phyloP scores from a whole-genome alignment of 2,329 filamentous ascomycete genomes.

The Aspergillus tubingensis region DNA sequence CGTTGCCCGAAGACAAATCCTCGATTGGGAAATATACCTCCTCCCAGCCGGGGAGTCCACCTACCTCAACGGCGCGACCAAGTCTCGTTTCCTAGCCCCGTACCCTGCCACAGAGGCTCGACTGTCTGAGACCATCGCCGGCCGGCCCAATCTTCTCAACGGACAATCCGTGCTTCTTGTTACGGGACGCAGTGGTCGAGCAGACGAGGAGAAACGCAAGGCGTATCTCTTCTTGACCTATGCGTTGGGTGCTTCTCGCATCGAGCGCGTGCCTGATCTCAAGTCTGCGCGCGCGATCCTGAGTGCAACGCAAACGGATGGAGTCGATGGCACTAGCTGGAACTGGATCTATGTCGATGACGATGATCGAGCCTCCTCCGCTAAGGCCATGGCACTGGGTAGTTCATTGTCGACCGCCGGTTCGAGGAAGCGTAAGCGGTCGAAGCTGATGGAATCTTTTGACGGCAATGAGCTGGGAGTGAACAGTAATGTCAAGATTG shows the following conservation, averaged over 20 bases:
- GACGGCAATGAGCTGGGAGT: conserved; percentile 37
- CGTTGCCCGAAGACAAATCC: conserved; percentile 58
- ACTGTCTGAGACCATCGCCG: conserved; percentile 59
- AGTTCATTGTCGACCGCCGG: conserved; percentile 20
- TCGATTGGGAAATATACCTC: conserved; percentile 79
- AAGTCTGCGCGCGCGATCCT: conserved; percentile 65
- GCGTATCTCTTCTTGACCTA: conserved; percentile 79
- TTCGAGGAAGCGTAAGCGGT: conserved; percentile 50
- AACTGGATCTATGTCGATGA: conserved; percentile 81
- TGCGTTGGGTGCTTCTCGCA: conserved; percentile 69
- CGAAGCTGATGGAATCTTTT: conserved; percentile 24
- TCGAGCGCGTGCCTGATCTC: conserved; percentile 67
- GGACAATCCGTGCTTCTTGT: conserved; percentile 72
- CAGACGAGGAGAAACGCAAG: conserved; percentile 66
- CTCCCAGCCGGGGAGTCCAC: conserved; percentile 80
- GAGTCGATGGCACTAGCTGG: conserved; percentile 51
- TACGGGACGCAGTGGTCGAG: conserved; percentile 59
- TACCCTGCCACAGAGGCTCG: conserved; percentile 61
- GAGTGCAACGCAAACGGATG: conserved; percentile 47
- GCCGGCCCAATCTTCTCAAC: conserved; percentile 64
- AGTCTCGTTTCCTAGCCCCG: conserved; percentile 67
- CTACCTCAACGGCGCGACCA: conserved; percentile 73
- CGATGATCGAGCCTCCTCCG: conserved; percentile 57
- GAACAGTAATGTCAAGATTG: conserved; percentile 61
- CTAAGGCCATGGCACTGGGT: conserved; percentile 47